Conservation (phyloP, 768 basidiomycete genomes). For the Termitomyces sp. region DNA sequence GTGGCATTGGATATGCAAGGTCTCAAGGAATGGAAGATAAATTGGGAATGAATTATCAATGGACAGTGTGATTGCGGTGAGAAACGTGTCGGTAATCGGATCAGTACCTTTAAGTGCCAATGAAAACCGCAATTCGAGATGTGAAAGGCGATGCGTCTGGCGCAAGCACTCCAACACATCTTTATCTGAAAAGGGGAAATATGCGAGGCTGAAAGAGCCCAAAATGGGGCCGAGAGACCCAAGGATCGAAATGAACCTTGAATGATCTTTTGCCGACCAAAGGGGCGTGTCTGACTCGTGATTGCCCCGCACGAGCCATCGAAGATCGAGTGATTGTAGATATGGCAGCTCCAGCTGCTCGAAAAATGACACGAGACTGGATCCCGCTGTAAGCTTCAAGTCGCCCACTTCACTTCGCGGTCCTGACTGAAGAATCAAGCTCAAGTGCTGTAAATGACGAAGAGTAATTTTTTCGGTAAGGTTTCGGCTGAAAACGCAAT, state of each 20-base stretch:
- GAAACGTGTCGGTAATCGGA: slow-evolving; percentile 30
- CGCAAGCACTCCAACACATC: slow-evolving; percentile 26
- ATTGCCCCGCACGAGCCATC: slow-evolving; percentile 25
- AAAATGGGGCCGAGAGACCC: slow-evolving; percentile 21
- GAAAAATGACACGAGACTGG: slow-evolving; percentile 25
- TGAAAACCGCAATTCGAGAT: slow-evolving; percentile 29
- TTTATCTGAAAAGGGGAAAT: slow-evolving; percentile 31
- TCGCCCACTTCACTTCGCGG: neutral
- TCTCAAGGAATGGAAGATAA: slow-evolving; percentile 21
- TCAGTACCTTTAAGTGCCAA: slow-evolving; percentile 25
- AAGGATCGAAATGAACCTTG: slow-evolving; percentile 25
- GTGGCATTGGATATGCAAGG: slow-evolving; percentile 26
- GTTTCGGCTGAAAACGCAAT: slow-evolving; percentile 19
- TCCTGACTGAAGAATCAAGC: slow-evolving; percentile 26
- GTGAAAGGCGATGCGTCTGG: slow-evolving; percentile 21
- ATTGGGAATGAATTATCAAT: neutral
- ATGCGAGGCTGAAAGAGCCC: slow-evolving; percentile 25
- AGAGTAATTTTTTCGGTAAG: slow-evolving; percentile 14
- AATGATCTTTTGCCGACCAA: slow-evolving; percentile 13
- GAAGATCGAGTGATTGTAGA: slow-evolving; percentile 26
- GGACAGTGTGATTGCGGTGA: slow-evolving; percentile 15
- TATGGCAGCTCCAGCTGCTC: slow-evolving; percentile 21
- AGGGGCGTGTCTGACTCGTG: neutral
- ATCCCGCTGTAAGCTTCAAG: slow-evolving; percentile 11
- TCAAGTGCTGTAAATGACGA: slow-evolving; percentile 25